A percentile compares a stretch with the other conserved stretches of the same genome.
Conservation (phyloP, 148 eudicot species). For the Tetragonia tetragonoides region DNA sequence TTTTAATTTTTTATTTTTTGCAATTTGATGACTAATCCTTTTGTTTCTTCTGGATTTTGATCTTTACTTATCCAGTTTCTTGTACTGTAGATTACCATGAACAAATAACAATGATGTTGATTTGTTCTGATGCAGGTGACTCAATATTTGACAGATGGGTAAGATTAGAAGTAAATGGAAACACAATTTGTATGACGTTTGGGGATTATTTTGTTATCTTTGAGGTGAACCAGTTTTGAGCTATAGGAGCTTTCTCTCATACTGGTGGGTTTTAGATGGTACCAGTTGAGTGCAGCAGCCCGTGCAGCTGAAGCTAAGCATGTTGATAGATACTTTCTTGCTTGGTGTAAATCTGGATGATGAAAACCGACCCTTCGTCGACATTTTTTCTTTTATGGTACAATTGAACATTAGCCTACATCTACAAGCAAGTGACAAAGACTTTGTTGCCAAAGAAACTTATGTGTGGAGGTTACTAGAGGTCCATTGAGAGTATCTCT, state of each 20-base stretch:
- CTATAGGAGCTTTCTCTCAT: conserved; percentile 10
- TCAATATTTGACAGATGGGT: conserved; percentile 19
- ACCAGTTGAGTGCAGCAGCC: conserved; percentile 65
- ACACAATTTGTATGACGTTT: conserved; percentile 9
- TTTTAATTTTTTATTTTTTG: too few species aligned
- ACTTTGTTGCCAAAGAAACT: conserved; percentile 49
- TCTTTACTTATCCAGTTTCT: background rate
- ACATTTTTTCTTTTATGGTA: conserved; percentile 43
- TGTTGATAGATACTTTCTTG: conserved; percentile 56
- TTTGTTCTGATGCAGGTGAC: conserved; percentile 26
- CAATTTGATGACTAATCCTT: background rate
- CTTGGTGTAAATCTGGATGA: conserved; percentile 47
- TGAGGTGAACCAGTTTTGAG: conserved; percentile 24
- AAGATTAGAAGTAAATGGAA: conserved; percentile 38
- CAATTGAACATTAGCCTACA: conserved; percentile 34
- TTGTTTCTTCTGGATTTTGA: conserved; percentile 7
- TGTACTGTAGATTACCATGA: background rate
- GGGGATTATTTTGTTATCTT: conserved; percentile 21
- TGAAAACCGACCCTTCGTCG: conserved; percentile 50
- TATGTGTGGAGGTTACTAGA: conserved; percentile 59
- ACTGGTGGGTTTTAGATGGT: conserved; percentile 62
- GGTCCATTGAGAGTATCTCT: conserved; percentile 50
- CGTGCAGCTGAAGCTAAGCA: conserved; percentile 80
- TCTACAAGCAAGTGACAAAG: conserved; percentile 43
- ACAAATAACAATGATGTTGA: conserved; percentile 8